These are phyloP conservation scores for Colletotrichum falcatum DNA, from an alignment of 2,329 filamentous ascomycete species.

Conservation along the genomic window DNA sequence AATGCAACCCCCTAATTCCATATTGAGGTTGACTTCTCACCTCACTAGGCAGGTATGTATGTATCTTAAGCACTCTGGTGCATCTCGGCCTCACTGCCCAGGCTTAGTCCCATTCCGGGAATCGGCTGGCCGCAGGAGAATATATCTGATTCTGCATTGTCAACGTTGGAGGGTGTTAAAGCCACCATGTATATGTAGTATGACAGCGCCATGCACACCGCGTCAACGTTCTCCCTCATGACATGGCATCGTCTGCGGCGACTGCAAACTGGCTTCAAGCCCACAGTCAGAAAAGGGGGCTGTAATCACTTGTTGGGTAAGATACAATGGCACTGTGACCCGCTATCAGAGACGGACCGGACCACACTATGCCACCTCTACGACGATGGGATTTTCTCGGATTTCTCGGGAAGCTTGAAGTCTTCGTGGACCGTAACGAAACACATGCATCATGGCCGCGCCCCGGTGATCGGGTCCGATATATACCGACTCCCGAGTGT, in stretches of 20 bases:
- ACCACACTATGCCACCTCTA: neutral
- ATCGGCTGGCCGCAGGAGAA: neutral
- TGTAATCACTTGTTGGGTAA: no score
- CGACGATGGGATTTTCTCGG: neutral
- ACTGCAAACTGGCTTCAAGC: neutral
- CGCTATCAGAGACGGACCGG: neutral
- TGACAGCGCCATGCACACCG: neutral
- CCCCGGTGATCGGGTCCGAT: neutral
- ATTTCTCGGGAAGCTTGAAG: constrained; percentile 12
- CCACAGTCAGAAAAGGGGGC: neutral
- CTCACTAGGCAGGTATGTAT: no score
- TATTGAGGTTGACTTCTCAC: no score
- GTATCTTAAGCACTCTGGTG: neutral
- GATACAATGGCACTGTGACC: neutral
- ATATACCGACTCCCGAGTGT: constrained; percentile 1
- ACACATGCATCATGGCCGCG: neutral
- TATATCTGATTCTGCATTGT: neutral
- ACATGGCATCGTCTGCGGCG: neutral
- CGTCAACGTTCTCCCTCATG: neutral
- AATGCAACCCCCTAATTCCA: no score
- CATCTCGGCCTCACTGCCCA: neutral
- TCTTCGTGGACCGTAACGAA: neutral
- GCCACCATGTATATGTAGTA: no score
- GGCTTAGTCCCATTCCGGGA: neutral
- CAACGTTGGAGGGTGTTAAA: neutral